Percentiles rank a stretch among this genome's conserved stretches.
phyloP scores from a whole-genome alignment of 1,139 yeast species.

The Suhomyces wounanorum region DNA sequence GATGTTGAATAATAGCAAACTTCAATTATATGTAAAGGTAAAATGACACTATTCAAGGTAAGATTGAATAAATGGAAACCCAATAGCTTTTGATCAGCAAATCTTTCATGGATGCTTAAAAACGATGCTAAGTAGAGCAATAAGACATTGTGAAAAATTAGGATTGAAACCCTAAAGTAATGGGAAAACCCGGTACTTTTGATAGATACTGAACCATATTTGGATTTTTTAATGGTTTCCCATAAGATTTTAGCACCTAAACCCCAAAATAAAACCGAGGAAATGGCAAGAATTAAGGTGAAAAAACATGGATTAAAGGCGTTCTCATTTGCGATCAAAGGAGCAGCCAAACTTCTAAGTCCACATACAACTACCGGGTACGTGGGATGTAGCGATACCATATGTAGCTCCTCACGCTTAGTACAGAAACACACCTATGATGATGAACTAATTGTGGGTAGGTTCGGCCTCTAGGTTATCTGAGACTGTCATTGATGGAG shows the following conservation, averaged over 20 bases:
- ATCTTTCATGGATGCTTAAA: conserved; percentile 25
- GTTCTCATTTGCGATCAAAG: conserved; percentile 36
- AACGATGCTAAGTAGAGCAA: conserved; percentile 22
- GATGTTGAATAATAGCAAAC: conserved; percentile 34
- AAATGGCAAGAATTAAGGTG: conserved; percentile 24
- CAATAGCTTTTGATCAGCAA: conserved; percentile 25
- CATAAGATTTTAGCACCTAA: conserved; percentile 32
- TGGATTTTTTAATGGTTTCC: conserved; percentile 14
- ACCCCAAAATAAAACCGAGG: conserved; percentile 18
- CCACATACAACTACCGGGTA: conserved; percentile 14
- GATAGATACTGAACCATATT: conserved; percentile 25
- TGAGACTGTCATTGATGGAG: neutral
- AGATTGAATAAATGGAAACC: conserved; percentile 23
- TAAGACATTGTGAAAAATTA: conserved; percentile 29
- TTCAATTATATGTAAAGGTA: conserved; percentile 48
- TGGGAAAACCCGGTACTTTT: conserved; percentile 35
- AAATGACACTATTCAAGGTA: conserved; percentile 22
- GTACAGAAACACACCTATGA: neutral
- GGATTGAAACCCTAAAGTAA: conserved; percentile 29
- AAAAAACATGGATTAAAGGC: conserved; percentile 62
- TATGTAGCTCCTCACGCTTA: neutral
- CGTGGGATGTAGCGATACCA: conserved; percentile 2
- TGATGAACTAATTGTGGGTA: neutral
- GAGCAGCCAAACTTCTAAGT: conserved; percentile 8
- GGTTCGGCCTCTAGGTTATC: neutral